These are phyloP conservation scores for Steccherinum ochraceum DNA, from an alignment of 768 basidiomycete species.

Conservation along the genomic window DNA sequence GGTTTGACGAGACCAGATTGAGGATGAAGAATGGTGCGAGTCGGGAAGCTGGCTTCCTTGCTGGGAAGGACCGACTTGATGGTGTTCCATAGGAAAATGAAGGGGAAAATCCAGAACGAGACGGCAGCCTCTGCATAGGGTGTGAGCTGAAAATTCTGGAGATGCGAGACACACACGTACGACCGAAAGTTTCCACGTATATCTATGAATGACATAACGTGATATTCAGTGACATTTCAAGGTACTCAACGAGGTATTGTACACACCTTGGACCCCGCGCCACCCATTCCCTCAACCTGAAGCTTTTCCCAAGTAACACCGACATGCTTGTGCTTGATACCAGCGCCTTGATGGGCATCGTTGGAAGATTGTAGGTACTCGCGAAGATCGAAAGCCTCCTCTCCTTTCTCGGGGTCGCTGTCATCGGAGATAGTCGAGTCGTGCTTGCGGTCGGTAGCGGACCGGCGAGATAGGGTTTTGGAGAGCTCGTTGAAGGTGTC, in stretches of 20 bases:
- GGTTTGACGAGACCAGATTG: constrained; percentile 66
- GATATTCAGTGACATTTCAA: not conserved
- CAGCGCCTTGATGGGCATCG: constrained; percentile 57
- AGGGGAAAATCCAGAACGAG: constrained; percentile 45
- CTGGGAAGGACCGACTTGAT: constrained; percentile 34
- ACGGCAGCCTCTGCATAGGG: constrained; percentile 39
- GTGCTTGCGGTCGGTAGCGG: not conserved
- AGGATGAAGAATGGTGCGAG: constrained; percentile 50
- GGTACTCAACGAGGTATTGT: not conserved
- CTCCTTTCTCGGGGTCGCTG: constrained; percentile 36
- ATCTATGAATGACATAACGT: constrained; percentile 29
- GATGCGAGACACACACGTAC: constrained; percentile 28
- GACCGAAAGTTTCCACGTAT: constrained; percentile 53
- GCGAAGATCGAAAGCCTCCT: constrained; percentile 51
- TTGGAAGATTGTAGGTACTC: constrained; percentile 65
- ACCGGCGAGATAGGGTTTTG: constrained; percentile 23
- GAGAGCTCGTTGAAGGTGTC: constrained; percentile 50
- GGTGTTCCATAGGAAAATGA: constrained; percentile 41
- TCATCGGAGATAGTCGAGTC: constrained; percentile 2
- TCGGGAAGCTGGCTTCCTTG: constrained; percentile 24
- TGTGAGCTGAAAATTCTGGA: not conserved
- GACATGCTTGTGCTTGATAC: constrained; percentile 70
- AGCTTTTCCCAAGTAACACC: constrained; percentile 72
- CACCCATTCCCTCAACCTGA: constrained; percentile 54
- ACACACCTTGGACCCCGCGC: constrained; percentile 48